Evolutionary conservation across 768 basidiomycete species (phyloP).

Genomic region (Leccinum imitatum): DNA sequence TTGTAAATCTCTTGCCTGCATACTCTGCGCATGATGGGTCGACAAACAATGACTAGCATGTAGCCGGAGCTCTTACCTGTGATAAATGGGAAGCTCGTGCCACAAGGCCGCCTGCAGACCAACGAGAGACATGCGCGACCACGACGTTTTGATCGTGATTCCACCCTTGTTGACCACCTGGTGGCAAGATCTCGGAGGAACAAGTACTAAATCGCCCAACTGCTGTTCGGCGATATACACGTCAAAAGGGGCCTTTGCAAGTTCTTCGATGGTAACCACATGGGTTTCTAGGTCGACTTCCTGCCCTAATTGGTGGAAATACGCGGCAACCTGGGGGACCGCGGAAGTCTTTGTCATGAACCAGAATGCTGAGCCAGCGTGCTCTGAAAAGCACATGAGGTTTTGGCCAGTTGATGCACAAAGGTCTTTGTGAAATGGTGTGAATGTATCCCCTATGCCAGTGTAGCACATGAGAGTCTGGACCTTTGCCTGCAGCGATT

Average conservation of each 20-base stretch:
- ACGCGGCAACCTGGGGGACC: slow-evolving; percentile 52
- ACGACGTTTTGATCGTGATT: slow-evolving; percentile 79
- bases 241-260: slow-evolving; percentile 62
- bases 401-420: slow-evolving; percentile 87
- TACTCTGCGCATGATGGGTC: slow-evolving; percentile 47
- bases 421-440: slow-evolving; percentile 81
- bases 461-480: slow-evolving; percentile 87
- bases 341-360: slow-evolving; percentile 74
- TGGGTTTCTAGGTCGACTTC: slow-evolving; percentile 72
- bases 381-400: slow-evolving; percentile 80
- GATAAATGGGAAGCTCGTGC: slow-evolving; percentile 78
- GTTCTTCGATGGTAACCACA: slow-evolving; percentile 59
- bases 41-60: not conserved
- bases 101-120: slow-evolving; percentile 60
- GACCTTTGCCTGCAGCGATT: slow-evolving; percentile 48
- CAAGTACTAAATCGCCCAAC: slow-evolving; percentile 75
- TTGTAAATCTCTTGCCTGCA: slow-evolving; percentile 77
- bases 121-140: slow-evolving; percentile 79
- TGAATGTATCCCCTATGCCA: slow-evolving; percentile 80
- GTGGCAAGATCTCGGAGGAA: slow-evolving; percentile 79
- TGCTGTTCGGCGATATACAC: slow-evolving; percentile 73
- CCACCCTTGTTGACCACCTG: slow-evolving; percentile 83
- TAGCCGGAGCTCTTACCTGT: slow-evolving; percentile 47
- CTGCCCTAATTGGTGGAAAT: slow-evolving; percentile 49
- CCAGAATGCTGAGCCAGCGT: slow-evolving; percentile 75